Evolutionary conservation across 768 basidiomycete genomes (phyloP).

Genomic region (Termitomyces bulborhizus): DNA sequence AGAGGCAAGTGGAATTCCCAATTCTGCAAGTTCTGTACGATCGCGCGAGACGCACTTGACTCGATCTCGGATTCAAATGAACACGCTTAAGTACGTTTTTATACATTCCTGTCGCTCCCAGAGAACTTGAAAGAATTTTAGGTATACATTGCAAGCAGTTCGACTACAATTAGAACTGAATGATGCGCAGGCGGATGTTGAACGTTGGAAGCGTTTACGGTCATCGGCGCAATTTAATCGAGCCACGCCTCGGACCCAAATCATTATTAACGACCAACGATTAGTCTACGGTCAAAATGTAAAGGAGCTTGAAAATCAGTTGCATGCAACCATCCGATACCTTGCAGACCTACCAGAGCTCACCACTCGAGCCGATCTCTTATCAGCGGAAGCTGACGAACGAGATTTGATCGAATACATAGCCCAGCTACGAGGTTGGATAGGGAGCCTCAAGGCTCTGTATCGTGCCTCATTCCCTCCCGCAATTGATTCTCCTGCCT

Average conservation of each 20-base stretch:
- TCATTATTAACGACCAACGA: constrained; percentile 18
- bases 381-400: constrained; percentile 13
- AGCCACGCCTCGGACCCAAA: constrained; percentile 22
- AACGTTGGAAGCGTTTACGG: constrained; percentile 25
- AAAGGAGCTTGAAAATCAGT: constrained; percentile 13
- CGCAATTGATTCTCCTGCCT: background rate
- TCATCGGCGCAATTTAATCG: constrained; percentile 21
- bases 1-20: background rate
- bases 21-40: constrained; percentile 10
- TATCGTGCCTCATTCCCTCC: background rate
- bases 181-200: constrained; percentile 16
- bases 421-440: constrained; percentile 25
- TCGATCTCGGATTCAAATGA: constrained; percentile 15
- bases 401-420: constrained; percentile 20
- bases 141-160: constrained; percentile 22
- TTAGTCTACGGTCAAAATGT: constrained; percentile 13
- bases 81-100: constrained; percentile 17
- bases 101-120: background rate
- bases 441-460: constrained; percentile 17
- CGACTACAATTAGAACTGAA: constrained; percentile 18
- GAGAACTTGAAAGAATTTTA: constrained; percentile 8
- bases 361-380: constrained; percentile 1
- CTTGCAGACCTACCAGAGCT: constrained; percentile 23
- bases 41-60: constrained; percentile 2
- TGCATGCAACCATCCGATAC: constrained; percentile 16